Conservation (phyloP, 202 grass and related monocot species). For the Zoysia matrella region DNA sequence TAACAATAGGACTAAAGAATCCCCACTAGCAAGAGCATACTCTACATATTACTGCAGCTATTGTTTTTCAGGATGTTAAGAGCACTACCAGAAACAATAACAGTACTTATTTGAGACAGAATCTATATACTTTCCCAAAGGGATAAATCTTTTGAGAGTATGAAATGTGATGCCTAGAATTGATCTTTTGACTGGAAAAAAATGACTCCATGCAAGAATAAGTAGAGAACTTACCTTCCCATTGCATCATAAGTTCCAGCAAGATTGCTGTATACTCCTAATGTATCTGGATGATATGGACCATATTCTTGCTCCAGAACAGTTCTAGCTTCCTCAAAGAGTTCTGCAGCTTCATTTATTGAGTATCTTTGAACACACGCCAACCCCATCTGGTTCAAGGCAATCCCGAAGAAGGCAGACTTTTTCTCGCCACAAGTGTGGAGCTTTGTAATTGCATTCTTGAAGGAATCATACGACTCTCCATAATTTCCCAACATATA, state of each 20-base stretch:
- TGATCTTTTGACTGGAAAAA: not conserved
- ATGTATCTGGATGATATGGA: constrained; percentile 90
- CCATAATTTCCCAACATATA: constrained; percentile 89
- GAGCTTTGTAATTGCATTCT: constrained; percentile 86
- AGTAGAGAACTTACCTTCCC: constrained; percentile 79
- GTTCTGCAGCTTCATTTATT: constrained; percentile 87
- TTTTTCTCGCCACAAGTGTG: constrained; percentile 92
- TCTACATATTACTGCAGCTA: constrained; percentile 4
- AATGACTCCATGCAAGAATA: not conserved
- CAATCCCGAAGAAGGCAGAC: constrained; percentile 93
- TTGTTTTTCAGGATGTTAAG: constrained; percentile 22
- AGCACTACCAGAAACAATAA: constrained; percentile 22
- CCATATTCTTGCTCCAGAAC: constrained; percentile 95
- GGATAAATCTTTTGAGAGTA: constrained; percentile 11
- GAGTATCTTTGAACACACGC: constrained; percentile 89
- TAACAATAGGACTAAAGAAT: constrained; percentile 10
- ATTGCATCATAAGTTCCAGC: constrained; percentile 99
- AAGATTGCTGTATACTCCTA: constrained; percentile 98
- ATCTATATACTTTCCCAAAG: not conserved
- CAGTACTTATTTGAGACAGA: not conserved
- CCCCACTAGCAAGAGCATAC: constrained; percentile 11
- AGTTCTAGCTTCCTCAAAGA: constrained; percentile 94
- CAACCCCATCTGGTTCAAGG: constrained; percentile 96
- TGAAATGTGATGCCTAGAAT: not conserved
- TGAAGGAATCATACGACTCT: constrained; percentile 86